Base-by-base conservation (phyloP, 257 asterid species). In the Agastache rugosa region DNA sequence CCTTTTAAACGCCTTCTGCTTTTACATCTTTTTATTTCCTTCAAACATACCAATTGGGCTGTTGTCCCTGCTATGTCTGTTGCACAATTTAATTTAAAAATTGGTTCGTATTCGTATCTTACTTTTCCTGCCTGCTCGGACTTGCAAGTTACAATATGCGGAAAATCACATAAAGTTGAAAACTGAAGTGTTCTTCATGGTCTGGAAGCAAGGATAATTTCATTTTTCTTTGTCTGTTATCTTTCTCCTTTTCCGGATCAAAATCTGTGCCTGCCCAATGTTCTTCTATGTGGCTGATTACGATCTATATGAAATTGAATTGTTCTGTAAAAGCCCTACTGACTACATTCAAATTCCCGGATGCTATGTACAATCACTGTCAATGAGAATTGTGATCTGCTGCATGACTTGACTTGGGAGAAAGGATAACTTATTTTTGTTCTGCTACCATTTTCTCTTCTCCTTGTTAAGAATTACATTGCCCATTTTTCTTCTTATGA, bases 221-320 rank as follows among this genome's bases (percentile, higher is more conserved):
- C 34, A 1, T 71, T 14, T 71, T 14, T 56, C 14, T 9, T 56
- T 25, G 22, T 59, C 35, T 61, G 63, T n/a, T 62, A 17, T 42
- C 55, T 56, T 68, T 3, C 23, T 39, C 56, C 41, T 72, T 44
- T 56, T 11, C 51, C 53, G 31, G 19, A 34, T 20, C 25, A 61
- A 61, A 44, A 69, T 31, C 6, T 61, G 41, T 50, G 60, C 61
- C 42, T 19, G 12, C 63, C 63, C 31, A 6, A 20, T 42, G 75
- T 41, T 69, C 37, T 55, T 47, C 65, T 42, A 54, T 42, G 35
- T 42, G 55, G 47, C 63, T 42, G 50, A 35, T 47, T 71, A n/a
- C 44, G 61, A 70, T 70, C 31, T 56, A 22, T 70, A 63, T 48
- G n/a, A 77, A 25, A 56, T 47, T 17, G 14, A n/a, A 60, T 59